These are phyloP conservation scores for Halenospora varia DNA, from an alignment of 495 filamentous ascomycete genomes.

Conservation along the genomic window DNA sequence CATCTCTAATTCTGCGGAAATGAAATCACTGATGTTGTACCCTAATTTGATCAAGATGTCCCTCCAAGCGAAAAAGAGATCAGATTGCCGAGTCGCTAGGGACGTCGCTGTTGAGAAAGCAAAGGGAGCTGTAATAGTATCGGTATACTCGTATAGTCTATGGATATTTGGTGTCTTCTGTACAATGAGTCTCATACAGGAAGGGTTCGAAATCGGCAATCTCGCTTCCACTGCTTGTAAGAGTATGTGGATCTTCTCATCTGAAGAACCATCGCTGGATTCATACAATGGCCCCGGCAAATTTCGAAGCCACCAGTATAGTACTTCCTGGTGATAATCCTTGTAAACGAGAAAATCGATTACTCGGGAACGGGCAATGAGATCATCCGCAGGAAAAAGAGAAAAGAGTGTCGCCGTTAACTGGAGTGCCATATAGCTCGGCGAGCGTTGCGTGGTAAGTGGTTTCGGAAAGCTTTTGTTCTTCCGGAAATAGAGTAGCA, in stretches of 20 bases:
- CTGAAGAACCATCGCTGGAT: not conserved
- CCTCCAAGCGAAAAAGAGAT: not conserved
- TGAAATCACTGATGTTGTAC: not conserved
- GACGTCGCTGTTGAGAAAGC: slow-evolving; percentile 1
- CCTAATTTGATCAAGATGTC: not conserved
- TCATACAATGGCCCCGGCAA: not conserved
- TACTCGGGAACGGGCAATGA: not conserved
- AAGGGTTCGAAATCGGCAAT: not conserved
- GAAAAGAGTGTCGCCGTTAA: not conserved
- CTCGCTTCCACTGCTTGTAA: not conserved
- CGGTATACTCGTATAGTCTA: not conserved
- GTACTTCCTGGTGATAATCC: not conserved
- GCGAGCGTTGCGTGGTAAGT: not conserved
- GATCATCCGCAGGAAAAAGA: not conserved
- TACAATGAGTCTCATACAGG: not conserved
- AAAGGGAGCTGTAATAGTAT: not conserved
- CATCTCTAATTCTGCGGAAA: not conserved
- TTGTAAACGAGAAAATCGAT: not conserved
- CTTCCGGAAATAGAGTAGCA: slow-evolving; percentile 4
- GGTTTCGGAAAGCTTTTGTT: slow-evolving; percentile 1
- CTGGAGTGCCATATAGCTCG: not conserved
- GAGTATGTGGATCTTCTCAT: not conserved
- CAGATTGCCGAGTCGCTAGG: not conserved
- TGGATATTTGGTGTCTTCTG: slow-evolving; percentile 1
- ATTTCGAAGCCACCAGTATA: not conserved